Base-by-base conservation (phyloP, 164 flowering plant genomes). In the Euptelea pleiosperma region DNA sequence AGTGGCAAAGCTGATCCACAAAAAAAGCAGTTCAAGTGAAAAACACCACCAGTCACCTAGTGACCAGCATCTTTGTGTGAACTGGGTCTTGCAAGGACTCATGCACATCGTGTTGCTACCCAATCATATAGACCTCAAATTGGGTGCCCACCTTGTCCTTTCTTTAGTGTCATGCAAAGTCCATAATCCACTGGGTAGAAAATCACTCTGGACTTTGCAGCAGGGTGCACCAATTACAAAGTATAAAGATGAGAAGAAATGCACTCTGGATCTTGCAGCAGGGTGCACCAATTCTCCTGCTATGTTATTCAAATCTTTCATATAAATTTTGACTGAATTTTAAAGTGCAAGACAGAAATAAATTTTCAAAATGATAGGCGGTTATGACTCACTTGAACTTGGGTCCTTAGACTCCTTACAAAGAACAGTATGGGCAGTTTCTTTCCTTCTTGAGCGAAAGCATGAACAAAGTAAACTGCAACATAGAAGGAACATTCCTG, bases 381-480 rank as follows among this genome's bases (percentile, higher is more conserved):
- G 28, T 55, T 61, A 22, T 24, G 11, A 80, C 91, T 82, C 73
- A 89, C 98, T 79, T 70, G 87, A 76, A 74, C 25, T 72, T 24
- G 61, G 77, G 0, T 87, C 86, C 62, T 77, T 82, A 39, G 71
- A n/a, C 0, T 87, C 86, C 62, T 77, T 82, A 39, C 70, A n/a
- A 52, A 77, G 79, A 69, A 65, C 82, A 29, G 73, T 18, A 24
- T 75, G 74, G 4, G 62, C 58, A 41, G 70, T 52, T 47, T 74
- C 78, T 72, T 69, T 84, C 72, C 65, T 85, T 72, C 55, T 79
- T 42, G 78, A 51, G 36, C 68, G 82, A 50, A 77, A 68, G 70
- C 97, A 89, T 9, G 87, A 83, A 42, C 91, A 92, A 34, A 87
- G 60, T 6, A 82, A 55, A 57, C 52, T 50, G 40, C 90, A 86